Evolutionary conservation across 2,329 filamentous ascomycete species (phyloP).

Genomic region (Sporothrix protearum): DNA sequence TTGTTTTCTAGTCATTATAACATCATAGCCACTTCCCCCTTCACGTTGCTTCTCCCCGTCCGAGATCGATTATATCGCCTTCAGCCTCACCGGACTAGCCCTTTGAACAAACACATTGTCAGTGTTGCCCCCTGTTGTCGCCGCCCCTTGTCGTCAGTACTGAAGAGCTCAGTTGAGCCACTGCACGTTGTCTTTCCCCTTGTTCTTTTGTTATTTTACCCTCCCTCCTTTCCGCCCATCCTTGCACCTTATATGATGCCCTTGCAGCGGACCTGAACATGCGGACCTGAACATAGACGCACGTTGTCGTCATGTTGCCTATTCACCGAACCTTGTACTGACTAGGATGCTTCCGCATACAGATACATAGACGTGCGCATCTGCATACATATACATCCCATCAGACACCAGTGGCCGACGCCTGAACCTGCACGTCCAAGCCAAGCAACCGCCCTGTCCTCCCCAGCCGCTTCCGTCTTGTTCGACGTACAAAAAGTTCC

Average conservation of each 20-base stretch:
- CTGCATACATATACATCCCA: neutral
- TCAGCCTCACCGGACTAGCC: neutral
- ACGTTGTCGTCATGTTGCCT: neutral
- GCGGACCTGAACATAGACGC: neutral
- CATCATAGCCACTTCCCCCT: conserved; percentile 17
- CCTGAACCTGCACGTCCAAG: neutral
- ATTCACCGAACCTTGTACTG: neutral
- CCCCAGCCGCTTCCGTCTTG: too few relatives aligned
- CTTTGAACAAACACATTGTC: neutral
- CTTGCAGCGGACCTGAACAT: neutral
- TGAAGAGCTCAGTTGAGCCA: neutral
- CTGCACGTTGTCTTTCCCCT: neutral
- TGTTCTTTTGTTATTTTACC: neutral
- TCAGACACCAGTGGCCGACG: neutral
- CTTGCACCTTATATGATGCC: neutral
- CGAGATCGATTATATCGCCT: neutral
- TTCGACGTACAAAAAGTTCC: neutral
- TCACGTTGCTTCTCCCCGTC: neutral
- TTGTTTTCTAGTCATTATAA: conserved; percentile 18
- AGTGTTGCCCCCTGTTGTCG: neutral
- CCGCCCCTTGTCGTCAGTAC: neutral
- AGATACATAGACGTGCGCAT: neutral
- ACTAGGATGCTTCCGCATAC: neutral
- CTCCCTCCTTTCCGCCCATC: too few relatives aligned
- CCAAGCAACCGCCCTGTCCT: neutral